Base-by-base conservation (phyloP, 306 rosid genomes). In the Dryas alaskensis region DNA sequence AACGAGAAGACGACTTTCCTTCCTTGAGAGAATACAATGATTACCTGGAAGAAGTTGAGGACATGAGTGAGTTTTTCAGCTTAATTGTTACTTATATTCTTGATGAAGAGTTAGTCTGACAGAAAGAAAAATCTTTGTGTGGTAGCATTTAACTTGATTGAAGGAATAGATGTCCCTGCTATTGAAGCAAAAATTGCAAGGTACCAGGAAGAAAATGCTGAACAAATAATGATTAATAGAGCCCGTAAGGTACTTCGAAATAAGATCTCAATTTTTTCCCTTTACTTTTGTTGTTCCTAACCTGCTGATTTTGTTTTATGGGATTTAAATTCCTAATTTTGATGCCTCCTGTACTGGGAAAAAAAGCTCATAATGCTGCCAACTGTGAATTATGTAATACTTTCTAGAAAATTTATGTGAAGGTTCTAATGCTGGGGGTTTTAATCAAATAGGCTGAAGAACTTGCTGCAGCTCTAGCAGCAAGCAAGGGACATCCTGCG, bases 1-100 rank as follows among this genome's bases (percentile, higher is more conserved):
- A 89, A 81, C 82, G 92, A 75, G 97, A 93, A 80, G 97, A 93
- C 3, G 98, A 88, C 75, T 89, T 93, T 81, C 77, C 96, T 13
- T 84, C 91, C 39, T 72, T 91, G 81, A 93, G 25, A 82, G 98
- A 91, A 61, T 93, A 93, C 86, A 93, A 88, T 79, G 96, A 93
- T 81, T 93, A 89, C 75, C 77, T 89, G 90, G 98, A 93, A 84
- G 98, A 93, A 87, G 98, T 91, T 67, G 98, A 93, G 73, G 92
- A 91, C 78, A 89, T 86, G 96, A 86, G 97, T 88, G 86, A 73
- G 98, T 79, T 67, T 70, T 72, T 47, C 14, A 50, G 43, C 7
- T 51, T 49, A 12, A 6, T 8, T 14, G 40, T 76, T 47, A 8
- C 63, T 69, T n/a, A 17, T 74, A 53, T 70, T 76, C 59, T 37